Evolutionary conservation across 192 early-diverging fungal species (phyloP).

Genomic region (Coemansia sp.): DNA sequence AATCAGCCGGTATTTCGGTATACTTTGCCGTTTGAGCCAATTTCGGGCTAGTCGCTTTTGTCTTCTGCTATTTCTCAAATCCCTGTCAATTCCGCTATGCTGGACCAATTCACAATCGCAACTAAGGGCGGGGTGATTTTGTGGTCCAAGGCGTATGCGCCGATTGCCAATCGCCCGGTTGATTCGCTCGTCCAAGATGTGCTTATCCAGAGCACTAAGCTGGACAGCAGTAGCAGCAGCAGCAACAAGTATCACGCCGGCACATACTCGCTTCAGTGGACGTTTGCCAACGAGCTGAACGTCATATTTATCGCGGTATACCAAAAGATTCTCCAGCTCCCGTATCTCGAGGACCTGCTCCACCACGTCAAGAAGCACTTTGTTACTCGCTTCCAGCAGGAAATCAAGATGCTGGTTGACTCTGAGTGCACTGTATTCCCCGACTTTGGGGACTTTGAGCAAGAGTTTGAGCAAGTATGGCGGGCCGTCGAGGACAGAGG

Average conservation of each 20-base stretch:
- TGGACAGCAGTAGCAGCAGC: constrained; percentile 62
- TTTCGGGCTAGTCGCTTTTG: neutral
- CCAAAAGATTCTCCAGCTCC: constrained; percentile 83
- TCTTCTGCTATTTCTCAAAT: no score
- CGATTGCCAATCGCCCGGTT: constrained; percentile 63
- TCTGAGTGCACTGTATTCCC: constrained; percentile 26
- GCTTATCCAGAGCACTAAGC: constrained; percentile 72
- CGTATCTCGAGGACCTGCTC: constrained; percentile 85
- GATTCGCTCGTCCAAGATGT: constrained; percentile 76
- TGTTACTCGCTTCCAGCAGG: constrained; percentile 57
- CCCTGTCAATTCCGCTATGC: constrained; percentile 59
- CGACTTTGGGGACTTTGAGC: constrained; percentile 60
- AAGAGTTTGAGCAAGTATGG: constrained; percentile 71
- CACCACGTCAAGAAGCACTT: constrained; percentile 71
- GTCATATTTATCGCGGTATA: constrained; percentile 87
- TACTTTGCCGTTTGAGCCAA: neutral
- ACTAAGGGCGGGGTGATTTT: constrained; percentile 90
- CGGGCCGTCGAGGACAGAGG: constrained; percentile 72
- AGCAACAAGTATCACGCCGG: constrained; percentile 65
- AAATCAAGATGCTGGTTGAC: constrained; percentile 30
- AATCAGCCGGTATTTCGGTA: neutral
- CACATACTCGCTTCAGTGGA: constrained; percentile 75
- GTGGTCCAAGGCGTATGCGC: constrained; percentile 76
- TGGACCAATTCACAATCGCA: constrained; percentile 82
- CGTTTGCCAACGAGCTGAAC: constrained; percentile 79